These are phyloP conservation scores for Pestalotiopsis sp. DNA, from an alignment of 2,329 filamentous ascomycete species.

Conservation along the genomic window DNA sequence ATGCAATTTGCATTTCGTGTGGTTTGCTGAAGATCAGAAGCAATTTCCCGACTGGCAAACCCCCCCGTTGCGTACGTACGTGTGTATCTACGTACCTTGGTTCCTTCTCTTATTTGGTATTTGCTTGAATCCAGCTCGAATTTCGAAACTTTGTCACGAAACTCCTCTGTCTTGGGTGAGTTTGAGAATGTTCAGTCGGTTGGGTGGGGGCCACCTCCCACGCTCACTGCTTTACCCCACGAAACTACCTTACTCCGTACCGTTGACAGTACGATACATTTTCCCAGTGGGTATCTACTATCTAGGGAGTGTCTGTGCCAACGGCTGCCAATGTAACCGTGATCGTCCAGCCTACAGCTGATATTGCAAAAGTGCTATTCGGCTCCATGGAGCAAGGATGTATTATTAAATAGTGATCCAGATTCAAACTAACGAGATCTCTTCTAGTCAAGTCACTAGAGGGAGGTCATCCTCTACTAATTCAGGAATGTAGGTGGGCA, in stretches of 20 bases:
- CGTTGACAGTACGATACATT: not conserved
- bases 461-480: not conserved
- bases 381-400: too few species aligned
- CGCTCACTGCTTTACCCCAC: conserved; percentile 13
- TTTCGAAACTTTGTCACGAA: conserved; percentile 20
- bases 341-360: not conserved
- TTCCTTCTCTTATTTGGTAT: not conserved
- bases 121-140: conserved; percentile 13
- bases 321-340: not conserved
- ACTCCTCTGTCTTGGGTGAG: conserved; percentile 24
- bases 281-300: not conserved
- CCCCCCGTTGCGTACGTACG: not conserved
- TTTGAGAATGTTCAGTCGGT: conserved; percentile 18
- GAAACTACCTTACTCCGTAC: not conserved
- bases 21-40: not conserved
- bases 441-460: too few species aligned
- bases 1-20: not conserved
- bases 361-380: too few species aligned
- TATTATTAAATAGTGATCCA: too few species aligned
- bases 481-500: not conserved
- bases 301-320: not conserved
- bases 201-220: not conserved
- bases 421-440: too few species aligned
- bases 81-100: not conserved
- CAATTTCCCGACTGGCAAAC: conserved; percentile 7